phyloP scores from a whole-genome alignment of 2,329 filamentous ascomycete species.

The Epicoccum nigrum region DNA sequence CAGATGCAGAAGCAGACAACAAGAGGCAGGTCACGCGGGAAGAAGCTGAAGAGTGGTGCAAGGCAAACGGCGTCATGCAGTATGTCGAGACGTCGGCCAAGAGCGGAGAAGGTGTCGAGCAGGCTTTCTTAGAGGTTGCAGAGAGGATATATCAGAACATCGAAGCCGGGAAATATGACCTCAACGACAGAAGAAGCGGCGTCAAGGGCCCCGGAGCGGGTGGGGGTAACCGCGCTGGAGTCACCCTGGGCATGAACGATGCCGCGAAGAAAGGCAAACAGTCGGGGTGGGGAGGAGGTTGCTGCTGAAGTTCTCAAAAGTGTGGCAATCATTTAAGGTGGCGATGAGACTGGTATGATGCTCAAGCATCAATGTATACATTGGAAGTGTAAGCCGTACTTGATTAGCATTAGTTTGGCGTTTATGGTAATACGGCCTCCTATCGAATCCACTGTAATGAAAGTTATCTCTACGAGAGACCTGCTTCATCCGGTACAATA shows the following conservation, averaged over 20 bases:
- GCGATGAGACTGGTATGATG: background rate
- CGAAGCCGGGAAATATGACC: constrained; percentile 89
- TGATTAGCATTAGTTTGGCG: background rate
- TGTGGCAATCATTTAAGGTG: background rate
- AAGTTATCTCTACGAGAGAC: background rate
- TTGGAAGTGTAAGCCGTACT: background rate
- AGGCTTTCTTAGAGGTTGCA: constrained; percentile 89
- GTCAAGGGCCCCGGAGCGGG: constrained; percentile 73
- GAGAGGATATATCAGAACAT: constrained; percentile 98
- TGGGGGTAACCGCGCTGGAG: constrained; percentile 49
- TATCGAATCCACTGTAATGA: constrained; percentile 1
- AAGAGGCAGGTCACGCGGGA: constrained; percentile 78
- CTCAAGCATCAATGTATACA: background rate
- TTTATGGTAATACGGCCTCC: background rate
- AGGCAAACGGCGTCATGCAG: constrained; percentile 81
- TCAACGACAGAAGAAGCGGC: constrained; percentile 89
- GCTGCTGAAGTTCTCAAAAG: constrained; percentile 28
- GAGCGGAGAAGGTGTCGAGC: constrained; percentile 91
- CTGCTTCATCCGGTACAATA: background rate
- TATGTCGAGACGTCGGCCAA: constrained; percentile 98
- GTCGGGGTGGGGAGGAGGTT: constrained; percentile 41
- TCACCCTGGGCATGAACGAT: constrained; percentile 54
- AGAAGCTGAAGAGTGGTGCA: constrained; percentile 91
- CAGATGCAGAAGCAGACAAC: constrained; percentile 55
- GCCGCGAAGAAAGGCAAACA: constrained; percentile 42